A percentile compares a stretch with the other conserved stretches of the same genome.
Conservation (phyloP, 169 alveolate genomes). For the Blepharisma undulans region DNA sequence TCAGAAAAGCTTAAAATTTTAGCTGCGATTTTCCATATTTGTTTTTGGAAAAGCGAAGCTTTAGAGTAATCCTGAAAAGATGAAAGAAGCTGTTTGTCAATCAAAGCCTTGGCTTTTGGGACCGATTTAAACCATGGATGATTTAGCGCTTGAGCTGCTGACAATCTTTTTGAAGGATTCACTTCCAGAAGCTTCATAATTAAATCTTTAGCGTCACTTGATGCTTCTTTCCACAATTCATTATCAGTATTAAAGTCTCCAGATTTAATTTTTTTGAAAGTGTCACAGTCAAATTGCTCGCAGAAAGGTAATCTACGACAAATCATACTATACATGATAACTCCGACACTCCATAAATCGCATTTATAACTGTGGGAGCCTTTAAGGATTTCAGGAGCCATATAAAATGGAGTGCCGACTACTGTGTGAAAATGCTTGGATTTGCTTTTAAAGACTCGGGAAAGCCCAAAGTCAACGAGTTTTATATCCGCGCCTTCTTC, state of each 20-base stretch:
- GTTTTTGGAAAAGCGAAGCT: conserved; percentile 2
- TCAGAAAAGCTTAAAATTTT: not conserved
- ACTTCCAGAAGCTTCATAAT: not conserved
- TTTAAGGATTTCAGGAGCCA: conserved; percentile 82
- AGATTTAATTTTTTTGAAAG: not conserved
- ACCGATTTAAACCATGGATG: conserved; percentile 29
- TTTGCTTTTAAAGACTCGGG: conserved; percentile 38
- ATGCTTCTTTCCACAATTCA: not conserved
- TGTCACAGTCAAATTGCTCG: not conserved
- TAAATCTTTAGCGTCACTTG: conserved; percentile 19
- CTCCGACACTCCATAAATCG: conserved; percentile 63
- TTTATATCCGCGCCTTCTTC: conserved; percentile 55
- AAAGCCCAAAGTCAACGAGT: conserved; percentile 70
- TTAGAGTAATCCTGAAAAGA: not conserved
- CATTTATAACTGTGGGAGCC: conserved; percentile 65
- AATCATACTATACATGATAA: not conserved
- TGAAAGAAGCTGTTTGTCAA: not conserved
- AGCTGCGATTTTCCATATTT: not conserved
- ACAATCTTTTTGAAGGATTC: conserved; percentile 25
- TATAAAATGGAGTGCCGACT: conserved; percentile 80
- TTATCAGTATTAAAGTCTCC: not conserved
- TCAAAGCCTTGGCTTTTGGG: not conserved
- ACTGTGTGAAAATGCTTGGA: not conserved
- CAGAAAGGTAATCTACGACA: not conserved
- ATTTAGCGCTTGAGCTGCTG: not conserved